A percentile compares a stretch with the other conserved stretches of the same genome.
These are phyloP conservation scores for Leucogyrophana mollusca DNA, from an alignment of 768 basidiomycete species.

Conservation along the genomic window DNA sequence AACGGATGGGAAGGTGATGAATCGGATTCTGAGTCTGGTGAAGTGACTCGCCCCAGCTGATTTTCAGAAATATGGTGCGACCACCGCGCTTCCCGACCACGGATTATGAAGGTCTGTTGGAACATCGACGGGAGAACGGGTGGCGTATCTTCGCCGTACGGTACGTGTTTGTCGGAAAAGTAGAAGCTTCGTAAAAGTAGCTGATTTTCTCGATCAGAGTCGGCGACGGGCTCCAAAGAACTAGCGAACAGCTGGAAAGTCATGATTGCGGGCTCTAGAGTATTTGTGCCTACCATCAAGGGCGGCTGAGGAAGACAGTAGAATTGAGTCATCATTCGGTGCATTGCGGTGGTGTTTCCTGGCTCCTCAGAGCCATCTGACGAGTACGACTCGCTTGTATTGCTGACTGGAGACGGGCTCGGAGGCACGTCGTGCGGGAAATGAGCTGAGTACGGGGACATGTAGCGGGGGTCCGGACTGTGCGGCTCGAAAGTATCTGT, in stretches of 20 bases:
- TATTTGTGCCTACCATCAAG: constrained; percentile 7
- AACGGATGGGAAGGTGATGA: constrained; percentile 10
- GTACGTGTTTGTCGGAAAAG: constrained; percentile 14
- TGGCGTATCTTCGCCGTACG: constrained; percentile 12
- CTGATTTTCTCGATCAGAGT: constrained; percentile 20
- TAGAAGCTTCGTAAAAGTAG: constrained; percentile 15
- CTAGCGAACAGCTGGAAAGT: constrained; percentile 28
- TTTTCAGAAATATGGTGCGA: too few relatives aligned
- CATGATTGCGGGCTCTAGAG: constrained; percentile 25
- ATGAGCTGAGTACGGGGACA: too few relatives aligned
- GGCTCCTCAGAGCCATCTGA: constrained; percentile 26
- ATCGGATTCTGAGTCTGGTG: constrained; percentile 6
- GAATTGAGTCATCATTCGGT: constrained; percentile 30
- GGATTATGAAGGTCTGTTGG: too few relatives aligned
- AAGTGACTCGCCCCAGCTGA: too few relatives aligned
- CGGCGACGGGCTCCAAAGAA: constrained; percentile 21
- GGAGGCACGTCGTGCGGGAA: too few relatives aligned
- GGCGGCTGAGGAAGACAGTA: constrained; percentile 10
- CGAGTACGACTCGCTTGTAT: constrained; percentile 27
- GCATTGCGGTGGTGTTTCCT: constrained; percentile 24
- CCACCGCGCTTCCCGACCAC: too few relatives aligned
- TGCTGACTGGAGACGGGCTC: constrained; percentile 24
- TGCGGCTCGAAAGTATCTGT: too few relatives aligned
- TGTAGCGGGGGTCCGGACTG: too few relatives aligned
- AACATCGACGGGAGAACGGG: too few relatives aligned